Evolutionary conservation across 2,329 filamentous ascomycete genomes (phyloP).

Genomic region (Paraphoma chrysanthemicola): DNA sequence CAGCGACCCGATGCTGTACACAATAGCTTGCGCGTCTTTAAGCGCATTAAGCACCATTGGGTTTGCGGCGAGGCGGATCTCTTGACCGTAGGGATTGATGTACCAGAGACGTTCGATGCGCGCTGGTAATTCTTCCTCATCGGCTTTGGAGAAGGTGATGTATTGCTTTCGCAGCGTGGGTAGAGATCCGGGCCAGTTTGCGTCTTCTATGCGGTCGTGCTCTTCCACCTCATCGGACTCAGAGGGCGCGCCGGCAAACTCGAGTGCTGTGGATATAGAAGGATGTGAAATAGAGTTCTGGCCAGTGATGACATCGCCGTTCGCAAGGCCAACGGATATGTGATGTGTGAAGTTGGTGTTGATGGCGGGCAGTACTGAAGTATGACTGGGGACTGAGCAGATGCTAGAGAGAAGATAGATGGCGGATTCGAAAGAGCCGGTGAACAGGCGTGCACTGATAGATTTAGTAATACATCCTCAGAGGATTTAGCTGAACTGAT

Average conservation of each 20-base stretch:
- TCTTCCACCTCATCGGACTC: slow-evolving; percentile 55
- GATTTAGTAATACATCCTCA: neutral
- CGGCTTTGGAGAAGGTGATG: slow-evolving; percentile 78
- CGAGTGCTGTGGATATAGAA: slow-evolving; percentile 35
- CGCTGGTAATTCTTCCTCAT: slow-evolving; percentile 76
- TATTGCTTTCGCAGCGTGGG: slow-evolving; percentile 81
- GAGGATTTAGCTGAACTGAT: neutral
- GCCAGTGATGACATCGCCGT: slow-evolving; percentile 82
- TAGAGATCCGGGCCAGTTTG: slow-evolving; percentile 80
- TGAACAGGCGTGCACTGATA: slow-evolving; percentile 81
- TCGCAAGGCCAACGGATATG: slow-evolving; percentile 80
- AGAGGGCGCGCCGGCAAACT: slow-evolving; percentile 20
- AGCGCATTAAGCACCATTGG: slow-evolving; percentile 78
- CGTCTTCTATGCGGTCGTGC: slow-evolving; percentile 76
- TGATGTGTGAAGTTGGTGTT: slow-evolving; percentile 97
- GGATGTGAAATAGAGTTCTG: slow-evolving; percentile 70
- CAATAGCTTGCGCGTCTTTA: slow-evolving; percentile 68
- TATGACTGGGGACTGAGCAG: slow-evolving; percentile 78
- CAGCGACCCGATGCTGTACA: slow-evolving; percentile 93
- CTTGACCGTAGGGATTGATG: slow-evolving; percentile 98
- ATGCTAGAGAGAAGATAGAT: slow-evolving; percentile 90
- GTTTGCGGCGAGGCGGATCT: slow-evolving; percentile 86
- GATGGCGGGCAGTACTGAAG: slow-evolving; percentile 85
- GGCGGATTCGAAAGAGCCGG: slow-evolving; percentile 88
- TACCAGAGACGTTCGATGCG: slow-evolving; percentile 90